Conservation (phyloP, 345 rosid genomes). For the Lepidium didymum region DNA sequence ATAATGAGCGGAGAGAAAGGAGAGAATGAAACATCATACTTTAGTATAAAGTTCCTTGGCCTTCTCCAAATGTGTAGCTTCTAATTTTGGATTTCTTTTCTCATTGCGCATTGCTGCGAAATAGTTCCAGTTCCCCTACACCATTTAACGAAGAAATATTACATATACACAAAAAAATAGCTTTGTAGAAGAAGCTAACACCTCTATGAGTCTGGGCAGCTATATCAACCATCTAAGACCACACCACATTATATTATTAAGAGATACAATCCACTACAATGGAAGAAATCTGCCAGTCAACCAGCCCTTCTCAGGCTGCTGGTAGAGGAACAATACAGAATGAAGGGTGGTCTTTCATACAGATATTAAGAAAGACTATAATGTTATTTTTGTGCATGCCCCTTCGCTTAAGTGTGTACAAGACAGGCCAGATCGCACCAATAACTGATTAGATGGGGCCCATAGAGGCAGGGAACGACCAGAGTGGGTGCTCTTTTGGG, state of each 20-base stretch:
- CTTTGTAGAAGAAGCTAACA: background rate
- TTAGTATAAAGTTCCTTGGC: conserved; percentile 90
- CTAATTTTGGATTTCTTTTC: conserved; percentile 94
- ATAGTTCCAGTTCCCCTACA: conserved; percentile 97
- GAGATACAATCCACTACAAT: background rate
- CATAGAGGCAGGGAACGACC: background rate
- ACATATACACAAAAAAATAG: background rate
- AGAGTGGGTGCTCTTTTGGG: background rate
- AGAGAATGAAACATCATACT: conserved; percentile 37
- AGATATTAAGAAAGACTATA: background rate
- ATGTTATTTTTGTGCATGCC: background rate
- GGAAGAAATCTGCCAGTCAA: background rate
- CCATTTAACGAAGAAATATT: conserved; percentile 8
- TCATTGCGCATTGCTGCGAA: conserved; percentile 96
- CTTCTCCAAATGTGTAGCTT: conserved; percentile 97
- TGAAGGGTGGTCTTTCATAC: background rate
- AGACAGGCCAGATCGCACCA: background rate
- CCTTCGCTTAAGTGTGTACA: background rate
- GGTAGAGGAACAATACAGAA: background rate
- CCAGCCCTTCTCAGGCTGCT: background rate
- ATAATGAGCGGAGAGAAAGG: conserved; percentile 1
- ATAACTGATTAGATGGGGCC: background rate
- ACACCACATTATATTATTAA: background rate
- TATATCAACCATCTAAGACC: background rate
- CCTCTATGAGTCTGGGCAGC: background rate